Evolutionary conservation across 2,329 filamentous ascomycete genomes (phyloP), one percentile per base, ranked within the genome.

Genomic region (Helotiales sp.): DNA sequence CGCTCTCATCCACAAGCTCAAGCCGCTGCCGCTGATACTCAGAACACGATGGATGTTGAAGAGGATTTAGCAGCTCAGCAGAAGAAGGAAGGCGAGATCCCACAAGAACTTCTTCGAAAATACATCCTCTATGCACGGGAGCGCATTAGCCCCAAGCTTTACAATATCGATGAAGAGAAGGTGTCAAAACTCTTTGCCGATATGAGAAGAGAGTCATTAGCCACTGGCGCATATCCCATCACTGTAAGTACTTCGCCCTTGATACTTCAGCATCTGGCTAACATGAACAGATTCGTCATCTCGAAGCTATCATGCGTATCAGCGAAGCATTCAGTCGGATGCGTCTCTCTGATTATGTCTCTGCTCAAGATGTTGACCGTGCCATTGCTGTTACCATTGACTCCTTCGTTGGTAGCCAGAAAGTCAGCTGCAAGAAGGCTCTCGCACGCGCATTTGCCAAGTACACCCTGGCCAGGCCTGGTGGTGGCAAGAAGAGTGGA

Each of bases 101-200:
- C 92, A 0, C 95, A 99, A 71, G 91, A 95, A 67, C 79, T 99
- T 46, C 78, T 99, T 64, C 82, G 95, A 64, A 99, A 99, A 76
- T 99, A 98, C 74, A 99, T 99, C 66, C 81, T 98, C 17, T 99
- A 97, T 70, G 92, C 95, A 0, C 84, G 93, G 30, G 92, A 97
- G 73, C 89, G 88, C 68, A 96, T 91, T 74, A 84, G 83, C 54
- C 95, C 95, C 8, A 98, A 96, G 76, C 82, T 99, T 8, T 96
- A 97, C 73, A 91, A 98, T 72, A 96, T 99, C 75, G 95, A 99
- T 66, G 91, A 97, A 73, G 95, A 98, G 76, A 99, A 99, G 79
- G 85, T 99, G 30, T 90, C 95, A 1, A 84, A 93, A 51, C 80
- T 99, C 8, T 99, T 98, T 72, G 90, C 93, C 27, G 95, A 99